Evolutionary conservation across 345 rosid genomes (phyloP).

Genomic region (Citrus medica): DNA sequence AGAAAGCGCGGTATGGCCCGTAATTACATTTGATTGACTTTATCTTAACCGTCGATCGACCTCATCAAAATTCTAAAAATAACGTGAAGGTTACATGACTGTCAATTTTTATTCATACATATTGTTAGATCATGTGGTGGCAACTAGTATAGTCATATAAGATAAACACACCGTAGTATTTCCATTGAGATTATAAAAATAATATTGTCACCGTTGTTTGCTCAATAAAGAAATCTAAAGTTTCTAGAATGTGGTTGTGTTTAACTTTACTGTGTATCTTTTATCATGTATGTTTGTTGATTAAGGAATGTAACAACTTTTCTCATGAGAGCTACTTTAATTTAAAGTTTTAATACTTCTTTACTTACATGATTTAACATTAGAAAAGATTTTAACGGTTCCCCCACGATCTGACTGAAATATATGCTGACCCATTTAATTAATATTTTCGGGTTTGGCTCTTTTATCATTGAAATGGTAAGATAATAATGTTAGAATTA

Average conservation of each 20-base stretch:
- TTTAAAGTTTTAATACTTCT: too few species aligned
- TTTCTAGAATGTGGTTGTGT: background rate
- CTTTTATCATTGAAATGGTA: too few species aligned
- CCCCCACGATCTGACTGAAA: background rate
- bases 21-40: background rate
- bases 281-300: background rate
- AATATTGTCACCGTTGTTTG: too few species aligned
- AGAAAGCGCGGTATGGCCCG: background rate
- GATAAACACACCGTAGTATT: background rate
- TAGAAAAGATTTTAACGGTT: background rate
- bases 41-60: background rate
- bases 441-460: too few species aligned
- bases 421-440: too few species aligned
- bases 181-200: background rate
- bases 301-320: background rate
- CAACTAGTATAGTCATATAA: background rate
- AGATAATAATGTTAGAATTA: rapidly evolving
- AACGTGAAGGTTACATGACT: too few species aligned
- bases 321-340: background rate
- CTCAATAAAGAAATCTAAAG: background rate
- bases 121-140: too few species aligned
- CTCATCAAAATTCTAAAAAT: background rate
- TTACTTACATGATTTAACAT: background rate
- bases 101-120: too few species aligned
- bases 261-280: background rate